Percentiles rank a stretch among this genome's conserved stretches.
Evolutionary conservation across 805 yeast species (phyloP).

Genomic region (Saccharomycopsis sp.): DNA sequence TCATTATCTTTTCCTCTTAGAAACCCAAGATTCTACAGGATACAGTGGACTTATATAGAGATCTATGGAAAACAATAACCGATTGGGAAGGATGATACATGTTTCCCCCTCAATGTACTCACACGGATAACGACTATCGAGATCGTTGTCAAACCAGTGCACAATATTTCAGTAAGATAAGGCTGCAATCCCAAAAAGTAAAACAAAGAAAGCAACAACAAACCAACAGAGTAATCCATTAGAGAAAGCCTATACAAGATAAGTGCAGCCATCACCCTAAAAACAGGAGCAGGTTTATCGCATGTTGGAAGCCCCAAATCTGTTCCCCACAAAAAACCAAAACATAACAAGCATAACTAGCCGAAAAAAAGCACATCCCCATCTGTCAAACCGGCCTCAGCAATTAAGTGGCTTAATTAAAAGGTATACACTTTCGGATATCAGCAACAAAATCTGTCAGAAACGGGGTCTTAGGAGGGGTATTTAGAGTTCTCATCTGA

Average conservation of each 20-base stretch:
- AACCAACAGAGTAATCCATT: neutral
- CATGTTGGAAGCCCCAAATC: neutral
- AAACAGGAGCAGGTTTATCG: no score
- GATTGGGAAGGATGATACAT: neutral
- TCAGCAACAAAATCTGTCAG: neutral
- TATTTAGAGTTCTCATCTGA: neutral
- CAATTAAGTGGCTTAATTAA: neutral
- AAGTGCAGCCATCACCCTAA: neutral
- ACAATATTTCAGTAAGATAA: neutral
- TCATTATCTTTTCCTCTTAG: no score
- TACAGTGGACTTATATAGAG: neutral
- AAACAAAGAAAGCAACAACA: no score
- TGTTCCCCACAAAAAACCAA: neutral
- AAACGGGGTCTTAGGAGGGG: neutral
- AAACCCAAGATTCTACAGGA: neutral
- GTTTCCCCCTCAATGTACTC: neutral
- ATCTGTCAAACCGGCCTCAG: neutral
- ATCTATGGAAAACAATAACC: neutral
- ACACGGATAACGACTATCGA: no score
- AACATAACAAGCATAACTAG: neutral
- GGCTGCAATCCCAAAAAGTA: neutral
- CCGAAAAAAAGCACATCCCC: neutral
- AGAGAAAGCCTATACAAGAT: neutral
- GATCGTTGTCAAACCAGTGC: neutral
- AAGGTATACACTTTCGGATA: neutral